Evolutionary conservation across 1,284 basidiomycete genomes (phyloP), one percentile per base, ranked within the genome.

Genomic region (Meira miltonrushii): DNA sequence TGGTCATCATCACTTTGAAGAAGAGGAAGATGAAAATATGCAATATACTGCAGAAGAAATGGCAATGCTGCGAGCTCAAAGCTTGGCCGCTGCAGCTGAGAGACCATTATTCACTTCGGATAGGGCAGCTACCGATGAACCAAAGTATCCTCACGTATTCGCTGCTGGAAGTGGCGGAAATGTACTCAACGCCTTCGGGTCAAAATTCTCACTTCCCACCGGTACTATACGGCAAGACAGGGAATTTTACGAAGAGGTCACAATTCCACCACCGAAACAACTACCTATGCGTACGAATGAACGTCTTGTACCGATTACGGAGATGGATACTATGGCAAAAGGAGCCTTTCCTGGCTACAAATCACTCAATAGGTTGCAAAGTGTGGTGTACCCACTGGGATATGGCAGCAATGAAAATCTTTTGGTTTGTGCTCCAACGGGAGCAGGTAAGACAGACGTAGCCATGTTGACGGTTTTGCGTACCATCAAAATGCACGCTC

Each of bases 381-480:
- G 90, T 7, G 91, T 95, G 58, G 88, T 98, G 12, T 97, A 89
- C 79, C 88, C 90, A 0, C 90, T 90, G 1, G 95, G 93, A 1
- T 97, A 96, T 80, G 83, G 85, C 21, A 89, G 91, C 1, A 97
- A 96, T 68, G 95, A 97, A 79, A 98, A 98, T 74, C 85, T 99
- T 82, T 85, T 99, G 40, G 90, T 92, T 71, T 71, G 85, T 71
- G 40, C 71, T 19, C 66, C 70, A 0, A 50, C 61, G 0, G 75
- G 75, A 65, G 75, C 74, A 2, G 95, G 95, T 80, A 98, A 99
- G 89, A 99, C 95, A 0, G 95, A 98, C 78, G 90, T 99, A 0
- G 95, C 95, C 0, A 91, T 98, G 87, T 83, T 99, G 72, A 84
- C 90, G 1, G 89, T 99, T 60, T 83, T 98, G 54, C 88, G 92